These are phyloP conservation scores for Plasmodium inui DNA, from an alignment of 169 alveolate species.

Conservation along the genomic window DNA sequence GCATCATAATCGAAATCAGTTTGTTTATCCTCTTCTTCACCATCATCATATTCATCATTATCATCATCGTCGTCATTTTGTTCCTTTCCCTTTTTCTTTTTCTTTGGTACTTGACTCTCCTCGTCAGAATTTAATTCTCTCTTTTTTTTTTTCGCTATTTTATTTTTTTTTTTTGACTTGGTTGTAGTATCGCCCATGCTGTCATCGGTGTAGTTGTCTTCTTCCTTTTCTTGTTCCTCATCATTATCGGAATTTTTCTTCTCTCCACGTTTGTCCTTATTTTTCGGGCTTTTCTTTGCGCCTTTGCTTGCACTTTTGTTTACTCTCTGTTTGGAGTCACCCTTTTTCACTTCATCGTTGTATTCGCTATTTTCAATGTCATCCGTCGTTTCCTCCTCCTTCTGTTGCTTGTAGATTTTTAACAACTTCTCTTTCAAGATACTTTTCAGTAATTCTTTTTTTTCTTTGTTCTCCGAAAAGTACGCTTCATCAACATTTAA, in stretches of 20 bases:
- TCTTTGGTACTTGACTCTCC: not conserved
- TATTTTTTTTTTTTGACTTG: not conserved
- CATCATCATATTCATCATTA: conserved; percentile 11
- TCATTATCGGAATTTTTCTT: not conserved
- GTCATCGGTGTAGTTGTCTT: not conserved
- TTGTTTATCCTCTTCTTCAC: not conserved
- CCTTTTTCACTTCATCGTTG: conserved; percentile 3
- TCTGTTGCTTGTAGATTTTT: conserved; percentile 41
- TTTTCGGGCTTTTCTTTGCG: not conserved
- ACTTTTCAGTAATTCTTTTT: conserved; percentile 43
- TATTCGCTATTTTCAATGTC: conserved; percentile 2
- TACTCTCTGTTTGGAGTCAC: not conserved
- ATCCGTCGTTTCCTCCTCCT: conserved; percentile 13
- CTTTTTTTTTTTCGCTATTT: conserved; percentile 8
- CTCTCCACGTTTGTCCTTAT: not conserved
- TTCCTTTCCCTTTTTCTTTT: conserved; percentile 36
- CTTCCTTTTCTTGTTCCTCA: not conserved
- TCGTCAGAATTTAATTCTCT: conserved; percentile 31
- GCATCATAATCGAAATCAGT: not conserved
- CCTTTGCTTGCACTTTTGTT: not conserved
- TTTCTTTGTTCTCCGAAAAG: conserved; percentile 60
- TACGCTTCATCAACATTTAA: conserved; percentile 60
- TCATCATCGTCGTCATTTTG: not conserved
- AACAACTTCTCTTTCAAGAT: conserved; percentile 63
- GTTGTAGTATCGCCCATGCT: not conserved